Conservation (phyloP, 2,329 filamentous ascomycete species). For the Coleophoma cylindrospora region DNA sequence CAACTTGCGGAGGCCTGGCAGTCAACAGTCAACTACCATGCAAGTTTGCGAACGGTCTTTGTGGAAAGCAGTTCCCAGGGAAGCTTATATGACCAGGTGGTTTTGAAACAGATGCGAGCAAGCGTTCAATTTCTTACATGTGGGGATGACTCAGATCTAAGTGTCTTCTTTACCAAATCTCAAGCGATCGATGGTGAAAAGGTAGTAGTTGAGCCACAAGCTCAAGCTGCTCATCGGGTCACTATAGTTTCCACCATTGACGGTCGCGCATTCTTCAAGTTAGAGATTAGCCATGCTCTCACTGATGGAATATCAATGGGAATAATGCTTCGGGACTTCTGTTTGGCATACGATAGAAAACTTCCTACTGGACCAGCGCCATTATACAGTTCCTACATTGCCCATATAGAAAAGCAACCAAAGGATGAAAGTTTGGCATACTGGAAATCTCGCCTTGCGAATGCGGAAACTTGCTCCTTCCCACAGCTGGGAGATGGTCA, state of each 20-base stretch:
- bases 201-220: too few relatives aligned
- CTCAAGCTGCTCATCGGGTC: too few relatives aligned
- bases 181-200: too few relatives aligned
- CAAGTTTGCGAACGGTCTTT: slow-evolving; percentile 1
- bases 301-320: slow-evolving; percentile 45
- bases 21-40: slow-evolving; percentile 1
- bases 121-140: too few relatives aligned
- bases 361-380: slow-evolving; percentile 29
- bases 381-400: slow-evolving; percentile 38
- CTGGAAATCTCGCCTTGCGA: not conserved
- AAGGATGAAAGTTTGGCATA: not conserved
- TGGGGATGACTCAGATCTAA: too few relatives aligned
- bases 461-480: not conserved
- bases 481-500: not conserved
- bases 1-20: slow-evolving; percentile 1
- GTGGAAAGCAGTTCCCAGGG: not conserved
- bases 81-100: not conserved
- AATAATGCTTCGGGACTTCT: slow-evolving; percentile 39
- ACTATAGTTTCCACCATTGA: too few relatives aligned
- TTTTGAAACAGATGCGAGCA: not conserved
- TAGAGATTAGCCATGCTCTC: slow-evolving; percentile 42
- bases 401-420: not conserved
- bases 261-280: not conserved
- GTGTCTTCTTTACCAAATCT: too few relatives aligned
- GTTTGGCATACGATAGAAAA: slow-evolving; percentile 37